These are phyloP conservation scores for Tuber magnatum DNA, from an alignment of 495 filamentous ascomycete genomes.

Conservation along the genomic window DNA sequence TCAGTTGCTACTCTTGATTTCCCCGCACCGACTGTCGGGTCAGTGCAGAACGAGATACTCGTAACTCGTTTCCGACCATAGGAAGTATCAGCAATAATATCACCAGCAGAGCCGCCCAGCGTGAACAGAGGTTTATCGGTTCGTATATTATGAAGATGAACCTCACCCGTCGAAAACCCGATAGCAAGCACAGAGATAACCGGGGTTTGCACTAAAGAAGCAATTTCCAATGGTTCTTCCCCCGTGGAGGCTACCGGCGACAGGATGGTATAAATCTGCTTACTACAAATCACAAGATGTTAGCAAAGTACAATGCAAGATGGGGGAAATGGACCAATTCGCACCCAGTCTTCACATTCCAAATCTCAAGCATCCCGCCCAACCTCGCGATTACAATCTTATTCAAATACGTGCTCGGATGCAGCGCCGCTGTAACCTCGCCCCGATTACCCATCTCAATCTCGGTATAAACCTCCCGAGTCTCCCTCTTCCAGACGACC, in stretches of 20 bases:
- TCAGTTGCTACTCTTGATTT: slow-evolving; percentile 58
- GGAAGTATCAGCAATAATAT: slow-evolving; percentile 43
- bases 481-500: slow-evolving; percentile 81
- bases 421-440: slow-evolving; percentile 28
- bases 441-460: slow-evolving; percentile 29
- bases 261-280: slow-evolving; percentile 75
- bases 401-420: slow-evolving; percentile 68
- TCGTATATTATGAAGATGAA: slow-evolving; percentile 73
- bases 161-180: slow-evolving; percentile 67
- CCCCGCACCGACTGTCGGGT: slow-evolving; percentile 80
- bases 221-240: slow-evolving; percentile 62
- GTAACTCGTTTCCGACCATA: slow-evolving; percentile 50
- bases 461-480: slow-evolving; percentile 74
- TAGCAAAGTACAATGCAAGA: slow-evolving; percentile 8
- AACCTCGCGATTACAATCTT: slow-evolving; percentile 81
- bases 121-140: slow-evolving; percentile 62
- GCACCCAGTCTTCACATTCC: slow-evolving; percentile 80
- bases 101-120: slow-evolving; percentile 53
- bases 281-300: slow-evolving; percentile 40
- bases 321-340: not conserved
- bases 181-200: slow-evolving; percentile 80
- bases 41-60: slow-evolving; percentile 83
- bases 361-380: slow-evolving; percentile 90
- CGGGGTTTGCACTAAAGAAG: slow-evolving; percentile 72
- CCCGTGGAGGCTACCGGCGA: slow-evolving; percentile 49